Percentiles rank a stretch among this genome's conserved stretches.
These are phyloP conservation scores for Petrea volubilis DNA, from an alignment of 257 asterid species.

Conservation along the genomic window DNA sequence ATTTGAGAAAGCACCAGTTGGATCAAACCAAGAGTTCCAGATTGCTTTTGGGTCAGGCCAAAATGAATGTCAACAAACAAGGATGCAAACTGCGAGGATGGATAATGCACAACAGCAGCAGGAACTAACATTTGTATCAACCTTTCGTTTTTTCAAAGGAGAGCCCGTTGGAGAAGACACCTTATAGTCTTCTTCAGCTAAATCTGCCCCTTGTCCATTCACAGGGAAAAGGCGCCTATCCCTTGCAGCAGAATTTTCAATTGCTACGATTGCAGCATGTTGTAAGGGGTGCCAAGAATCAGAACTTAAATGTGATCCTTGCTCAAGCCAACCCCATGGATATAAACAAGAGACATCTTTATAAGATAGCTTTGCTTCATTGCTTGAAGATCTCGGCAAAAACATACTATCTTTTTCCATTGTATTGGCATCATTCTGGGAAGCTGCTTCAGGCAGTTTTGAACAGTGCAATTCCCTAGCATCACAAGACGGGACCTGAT, in stretches of 20 bases:
- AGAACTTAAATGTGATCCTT: conserved; percentile 23
- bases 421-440: conserved; percentile 20
- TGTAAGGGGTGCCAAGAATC: conserved; percentile 73
- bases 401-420: conserved; percentile 23
- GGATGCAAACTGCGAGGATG: background rate
- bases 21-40: background rate
- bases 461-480: conserved; percentile 29
- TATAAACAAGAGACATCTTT: conserved; percentile 61
- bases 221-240: conserved; percentile 64
- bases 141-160: conserved; percentile 66
- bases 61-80: background rate
- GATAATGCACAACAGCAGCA: background rate
- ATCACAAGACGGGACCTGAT: conserved; percentile 40
- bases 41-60: background rate
- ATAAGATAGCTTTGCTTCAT: conserved; percentile 25
- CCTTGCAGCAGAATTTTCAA: conserved; percentile 75
- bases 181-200: conserved; percentile 35
- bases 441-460: conserved; percentile 26
- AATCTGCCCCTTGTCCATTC: conserved; percentile 26
- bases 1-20: background rate
- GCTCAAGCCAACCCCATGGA: conserved; percentile 78
- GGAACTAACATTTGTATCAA: conserved; percentile 23
- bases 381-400: conserved; percentile 14
- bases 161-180: conserved; percentile 36
- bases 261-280: conserved; percentile 91